Evolutionary conservation across 495 filamentous ascomycete species (phyloP).

Genomic region (Talaromyces thailandensis): DNA sequence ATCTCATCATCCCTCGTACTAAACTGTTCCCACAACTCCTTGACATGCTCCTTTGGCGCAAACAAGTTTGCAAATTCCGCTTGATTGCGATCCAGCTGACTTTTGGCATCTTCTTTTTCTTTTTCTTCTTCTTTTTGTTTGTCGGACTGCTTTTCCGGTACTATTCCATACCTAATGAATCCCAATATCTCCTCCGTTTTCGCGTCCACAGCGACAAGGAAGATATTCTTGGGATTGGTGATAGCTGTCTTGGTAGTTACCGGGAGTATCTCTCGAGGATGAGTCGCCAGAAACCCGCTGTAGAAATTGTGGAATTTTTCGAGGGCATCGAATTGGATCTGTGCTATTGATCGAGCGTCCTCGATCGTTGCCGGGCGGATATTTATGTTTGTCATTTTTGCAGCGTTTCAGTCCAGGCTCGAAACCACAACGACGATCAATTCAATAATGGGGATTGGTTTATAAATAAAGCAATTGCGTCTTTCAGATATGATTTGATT

Average conservation of each 20-base stretch:
- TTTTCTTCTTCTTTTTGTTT: not conserved
- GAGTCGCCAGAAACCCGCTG: not conserved
- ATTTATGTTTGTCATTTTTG: not conserved
- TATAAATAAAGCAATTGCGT: not conserved
- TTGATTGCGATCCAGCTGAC: not conserved
- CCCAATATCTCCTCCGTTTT: not conserved
- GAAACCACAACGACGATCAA: not conserved
- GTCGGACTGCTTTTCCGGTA: not conserved
- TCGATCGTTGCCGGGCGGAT: not conserved
- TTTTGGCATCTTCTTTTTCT: not conserved
- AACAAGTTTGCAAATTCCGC: not conserved
- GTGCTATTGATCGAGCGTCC: not conserved
- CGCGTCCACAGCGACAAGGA: not conserved
- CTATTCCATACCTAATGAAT: not conserved
- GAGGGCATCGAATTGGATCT: not conserved
- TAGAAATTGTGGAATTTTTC: slow-evolving; percentile 1
- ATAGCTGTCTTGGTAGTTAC: slow-evolving; percentile 14
- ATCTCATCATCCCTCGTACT: slow-evolving; percentile 2
- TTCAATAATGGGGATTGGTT: not conserved
- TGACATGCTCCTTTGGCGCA: not conserved
- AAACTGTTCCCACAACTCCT: not conserved
- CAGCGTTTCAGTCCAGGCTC: not conserved
- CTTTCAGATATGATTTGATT: not conserved
- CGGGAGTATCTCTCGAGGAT: not conserved
- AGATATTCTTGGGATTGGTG: slow-evolving; percentile 36